Evolutionary conservation across 441 rosid species (phyloP).

Genomic region (Jatropha podagrica): DNA sequence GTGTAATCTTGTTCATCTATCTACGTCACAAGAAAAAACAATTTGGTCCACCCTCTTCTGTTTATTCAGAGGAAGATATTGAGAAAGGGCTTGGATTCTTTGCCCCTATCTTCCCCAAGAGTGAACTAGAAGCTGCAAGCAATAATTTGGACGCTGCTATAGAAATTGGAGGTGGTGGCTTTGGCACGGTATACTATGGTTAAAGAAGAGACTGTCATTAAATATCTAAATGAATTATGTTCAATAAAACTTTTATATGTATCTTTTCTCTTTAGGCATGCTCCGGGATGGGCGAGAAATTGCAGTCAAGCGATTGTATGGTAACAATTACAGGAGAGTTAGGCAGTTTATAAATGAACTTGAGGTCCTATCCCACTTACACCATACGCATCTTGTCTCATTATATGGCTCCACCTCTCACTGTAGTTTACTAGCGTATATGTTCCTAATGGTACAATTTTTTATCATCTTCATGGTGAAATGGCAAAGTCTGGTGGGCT

Average conservation of each 20-base stretch:
- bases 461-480: constrained; percentile 76
- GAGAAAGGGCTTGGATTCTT: constrained; percentile 39
- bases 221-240: no score
- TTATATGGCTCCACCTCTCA: constrained; percentile 88
- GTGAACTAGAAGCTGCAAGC: constrained; percentile 77
- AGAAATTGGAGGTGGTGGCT: constrained; percentile 92
- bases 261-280: constrained; percentile 35
- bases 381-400: constrained; percentile 71
- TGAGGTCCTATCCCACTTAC: constrained; percentile 63
- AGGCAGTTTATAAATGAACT: constrained; percentile 87
- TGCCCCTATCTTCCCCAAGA: constrained; percentile 55
- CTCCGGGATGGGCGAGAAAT: constrained; percentile 76
- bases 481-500: constrained; percentile 55
- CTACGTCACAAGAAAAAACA: constrained; percentile 31
- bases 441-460: constrained; percentile 82
- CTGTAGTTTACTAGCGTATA: constrained; percentile 69
- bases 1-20: constrained; percentile 20
- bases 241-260: no score
- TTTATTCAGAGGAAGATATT: constrained; percentile 29
- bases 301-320: constrained; percentile 85
- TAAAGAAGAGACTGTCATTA: background rate
- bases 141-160: constrained; percentile 49
- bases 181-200: constrained; percentile 85
- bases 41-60: constrained; percentile 27
- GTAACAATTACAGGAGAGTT: constrained; percentile 63